phyloP scores from a whole-genome alignment of 352 stramenopile genomes.

The Globisporangium uncinulatum region DNA sequence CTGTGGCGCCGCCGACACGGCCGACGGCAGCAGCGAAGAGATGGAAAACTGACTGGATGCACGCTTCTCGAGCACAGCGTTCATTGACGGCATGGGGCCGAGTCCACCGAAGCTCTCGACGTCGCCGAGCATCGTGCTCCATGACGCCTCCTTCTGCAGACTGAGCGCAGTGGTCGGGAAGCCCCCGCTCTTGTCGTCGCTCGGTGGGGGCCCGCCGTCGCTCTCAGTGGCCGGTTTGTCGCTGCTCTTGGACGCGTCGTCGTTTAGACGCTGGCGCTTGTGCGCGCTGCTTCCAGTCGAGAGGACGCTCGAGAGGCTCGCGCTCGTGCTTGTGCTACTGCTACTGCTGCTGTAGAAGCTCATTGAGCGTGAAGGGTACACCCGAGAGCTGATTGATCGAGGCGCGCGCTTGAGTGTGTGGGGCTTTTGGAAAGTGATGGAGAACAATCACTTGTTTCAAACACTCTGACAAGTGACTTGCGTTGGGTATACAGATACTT shows the following conservation, averaged over 20 bases:
- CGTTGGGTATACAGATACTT: not conserved
- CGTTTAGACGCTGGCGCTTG: constrained; percentile 55
- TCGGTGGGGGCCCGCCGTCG: not conserved
- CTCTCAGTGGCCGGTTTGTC: not conserved
- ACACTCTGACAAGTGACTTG: not conserved
- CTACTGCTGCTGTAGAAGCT: constrained; percentile 1
- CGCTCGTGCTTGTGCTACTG: not conserved
- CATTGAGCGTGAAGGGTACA: not conserved
- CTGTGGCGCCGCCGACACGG: constrained; percentile 3
- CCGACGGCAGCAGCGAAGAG: constrained; percentile 53
- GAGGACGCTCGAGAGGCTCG: not conserved
- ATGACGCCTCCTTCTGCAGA: constrained; percentile 71
- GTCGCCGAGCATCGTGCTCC: constrained; percentile 56
- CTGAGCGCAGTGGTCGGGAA: constrained; percentile 49
- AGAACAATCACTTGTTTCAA: not conserved
- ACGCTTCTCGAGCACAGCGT: constrained; percentile 63
- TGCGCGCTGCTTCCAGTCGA: constrained; percentile 11
- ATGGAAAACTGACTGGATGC: constrained; percentile 76
- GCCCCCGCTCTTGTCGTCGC: constrained; percentile 12
- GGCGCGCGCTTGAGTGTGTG: not conserved
- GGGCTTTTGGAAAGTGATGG: not conserved
- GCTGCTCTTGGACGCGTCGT: constrained; percentile 25
- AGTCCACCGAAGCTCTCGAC: constrained; percentile 60
- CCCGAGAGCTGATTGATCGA: too few relatives aligned
- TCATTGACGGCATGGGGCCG: constrained; percentile 66